Evolutionary conservation across 768 basidiomycete species (phyloP).

Genomic region (Pisolithus tinctorius): DNA sequence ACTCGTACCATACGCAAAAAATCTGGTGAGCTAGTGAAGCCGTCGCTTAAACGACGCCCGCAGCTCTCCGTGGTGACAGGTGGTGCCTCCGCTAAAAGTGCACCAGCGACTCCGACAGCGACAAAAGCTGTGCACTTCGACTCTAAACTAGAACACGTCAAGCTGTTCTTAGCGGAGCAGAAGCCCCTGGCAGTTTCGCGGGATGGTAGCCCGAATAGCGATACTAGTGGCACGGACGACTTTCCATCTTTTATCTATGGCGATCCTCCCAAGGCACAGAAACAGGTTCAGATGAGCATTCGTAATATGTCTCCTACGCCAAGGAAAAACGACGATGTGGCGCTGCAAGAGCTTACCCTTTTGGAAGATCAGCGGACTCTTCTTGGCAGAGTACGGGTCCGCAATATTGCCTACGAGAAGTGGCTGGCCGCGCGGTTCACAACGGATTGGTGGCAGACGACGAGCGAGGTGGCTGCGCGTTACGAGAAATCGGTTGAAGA

Average conservation of each 20-base stretch:
- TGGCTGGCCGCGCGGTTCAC: constrained; percentile 87
- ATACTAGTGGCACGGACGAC: constrained; percentile 77
- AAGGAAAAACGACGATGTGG: constrained; percentile 38
- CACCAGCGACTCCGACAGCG: constrained; percentile 72
- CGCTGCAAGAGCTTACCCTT: constrained; percentile 50
- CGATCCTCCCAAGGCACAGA: constrained; percentile 25
- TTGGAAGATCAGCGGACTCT: constrained; percentile 48
- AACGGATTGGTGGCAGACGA: constrained; percentile 93
- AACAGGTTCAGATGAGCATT: constrained; percentile 49
- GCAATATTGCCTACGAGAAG: constrained; percentile 85
- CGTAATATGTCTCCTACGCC: constrained; percentile 56
- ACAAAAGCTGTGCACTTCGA: constrained; percentile 92
- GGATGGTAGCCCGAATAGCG: constrained; percentile 81
- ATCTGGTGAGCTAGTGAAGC: constrained; percentile 88
- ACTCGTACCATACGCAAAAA: constrained; percentile 72
- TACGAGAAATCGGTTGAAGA: constrained; percentile 41
- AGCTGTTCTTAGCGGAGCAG: constrained; percentile 91
- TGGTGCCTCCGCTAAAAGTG: constrained; percentile 53
- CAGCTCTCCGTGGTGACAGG: constrained; percentile 48
- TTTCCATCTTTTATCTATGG: constrained; percentile 67
- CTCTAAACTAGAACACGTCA: constrained; percentile 85
- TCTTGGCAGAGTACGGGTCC: constrained; percentile 69
- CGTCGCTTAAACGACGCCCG: constrained; percentile 73
- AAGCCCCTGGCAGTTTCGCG: constrained; percentile 91
- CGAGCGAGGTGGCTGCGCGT: constrained; percentile 81